These are phyloP conservation scores for Hypoxylon sp. DNA, from an alignment of 2,329 filamentous ascomycete genomes.

Conservation along the genomic window DNA sequence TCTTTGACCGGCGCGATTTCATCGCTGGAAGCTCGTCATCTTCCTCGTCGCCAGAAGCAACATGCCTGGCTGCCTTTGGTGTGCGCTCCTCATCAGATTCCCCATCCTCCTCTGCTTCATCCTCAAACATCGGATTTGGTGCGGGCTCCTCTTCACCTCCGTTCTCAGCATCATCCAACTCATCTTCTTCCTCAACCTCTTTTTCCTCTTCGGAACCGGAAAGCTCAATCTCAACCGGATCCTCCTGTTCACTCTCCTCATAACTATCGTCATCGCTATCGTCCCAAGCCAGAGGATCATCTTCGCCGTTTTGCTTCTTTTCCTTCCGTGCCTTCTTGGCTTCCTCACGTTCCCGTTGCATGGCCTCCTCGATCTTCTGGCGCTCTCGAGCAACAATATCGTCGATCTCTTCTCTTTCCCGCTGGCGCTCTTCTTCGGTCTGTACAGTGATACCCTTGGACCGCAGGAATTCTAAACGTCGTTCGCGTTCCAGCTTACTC, in stretches of 20 bases:
- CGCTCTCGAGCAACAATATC: constrained; percentile 89
- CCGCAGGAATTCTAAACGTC: constrained; percentile 81
- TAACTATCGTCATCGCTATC: constrained; percentile 66
- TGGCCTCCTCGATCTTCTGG: constrained; percentile 83
- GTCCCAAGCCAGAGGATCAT: constrained; percentile 69
- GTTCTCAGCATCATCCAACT: constrained; percentile 52
- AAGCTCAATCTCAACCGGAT: constrained; percentile 56
- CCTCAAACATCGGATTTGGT: constrained; percentile 53
- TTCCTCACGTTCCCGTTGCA: constrained; percentile 80
- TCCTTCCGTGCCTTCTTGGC: constrained; percentile 75
- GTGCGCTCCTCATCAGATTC: constrained; percentile 53
- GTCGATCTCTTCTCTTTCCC: constrained; percentile 86
- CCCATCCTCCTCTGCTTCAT: constrained; percentile 58
- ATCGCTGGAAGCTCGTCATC: constrained; percentile 60
- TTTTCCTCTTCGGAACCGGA: constrained; percentile 59
- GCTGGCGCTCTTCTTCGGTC: constrained; percentile 88
- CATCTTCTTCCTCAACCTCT: constrained; percentile 57
- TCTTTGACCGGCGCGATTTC: constrained; percentile 64
- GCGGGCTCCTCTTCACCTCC: constrained; percentile 51
- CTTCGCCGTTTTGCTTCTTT: constrained; percentile 60
- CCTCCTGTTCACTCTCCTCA: constrained; percentile 61
- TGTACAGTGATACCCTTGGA: constrained; percentile 86
- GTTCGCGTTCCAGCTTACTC: constrained; percentile 81
- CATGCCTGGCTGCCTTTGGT: constrained; percentile 53
- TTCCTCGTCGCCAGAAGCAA: constrained; percentile 58